Conservation (phyloP, 306 rosid species). For the Argentina anserina region DNA sequence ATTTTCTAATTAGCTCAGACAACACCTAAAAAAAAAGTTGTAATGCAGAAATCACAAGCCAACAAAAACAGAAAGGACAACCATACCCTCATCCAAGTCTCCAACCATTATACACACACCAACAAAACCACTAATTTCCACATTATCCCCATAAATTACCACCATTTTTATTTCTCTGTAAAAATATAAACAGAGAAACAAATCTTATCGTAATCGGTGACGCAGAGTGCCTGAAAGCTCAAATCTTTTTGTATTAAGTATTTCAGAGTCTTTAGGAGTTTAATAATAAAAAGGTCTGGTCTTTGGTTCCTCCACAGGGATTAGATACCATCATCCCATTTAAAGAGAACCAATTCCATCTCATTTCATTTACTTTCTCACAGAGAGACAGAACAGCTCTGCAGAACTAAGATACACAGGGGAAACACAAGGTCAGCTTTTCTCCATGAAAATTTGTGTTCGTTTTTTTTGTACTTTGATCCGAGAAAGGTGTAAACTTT, state of each 20-base stretch:
- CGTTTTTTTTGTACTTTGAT: not conserved
- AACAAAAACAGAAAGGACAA: not conserved
- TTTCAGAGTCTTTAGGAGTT: not conserved
- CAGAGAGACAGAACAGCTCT: not conserved
- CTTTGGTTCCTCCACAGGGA: not conserved
- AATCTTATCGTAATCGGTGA: slow-evolving; percentile 18
- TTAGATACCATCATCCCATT: not conserved
- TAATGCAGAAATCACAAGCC: not conserved
- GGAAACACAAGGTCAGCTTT: not conserved
- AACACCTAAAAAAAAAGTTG: not conserved
- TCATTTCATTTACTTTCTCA: not conserved
- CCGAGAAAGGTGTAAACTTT: not conserved
- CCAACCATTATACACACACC: not conserved
- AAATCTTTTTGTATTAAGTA: not conserved
- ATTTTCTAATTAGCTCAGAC: not conserved
- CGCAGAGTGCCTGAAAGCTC: not conserved
- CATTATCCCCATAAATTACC: not conserved
- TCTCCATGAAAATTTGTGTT: not conserved
- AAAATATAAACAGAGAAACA: not conserved
- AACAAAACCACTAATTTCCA: not conserved
- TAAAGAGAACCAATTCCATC: slow-evolving; percentile 3
- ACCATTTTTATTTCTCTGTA: not conserved
- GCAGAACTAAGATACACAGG: not conserved
- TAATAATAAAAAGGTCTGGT: not conserved
- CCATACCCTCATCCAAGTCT: not conserved